These are phyloP conservation scores for Didymella exigua DNA, from an alignment of 2,329 filamentous ascomycete genomes.

Conservation along the genomic window DNA sequence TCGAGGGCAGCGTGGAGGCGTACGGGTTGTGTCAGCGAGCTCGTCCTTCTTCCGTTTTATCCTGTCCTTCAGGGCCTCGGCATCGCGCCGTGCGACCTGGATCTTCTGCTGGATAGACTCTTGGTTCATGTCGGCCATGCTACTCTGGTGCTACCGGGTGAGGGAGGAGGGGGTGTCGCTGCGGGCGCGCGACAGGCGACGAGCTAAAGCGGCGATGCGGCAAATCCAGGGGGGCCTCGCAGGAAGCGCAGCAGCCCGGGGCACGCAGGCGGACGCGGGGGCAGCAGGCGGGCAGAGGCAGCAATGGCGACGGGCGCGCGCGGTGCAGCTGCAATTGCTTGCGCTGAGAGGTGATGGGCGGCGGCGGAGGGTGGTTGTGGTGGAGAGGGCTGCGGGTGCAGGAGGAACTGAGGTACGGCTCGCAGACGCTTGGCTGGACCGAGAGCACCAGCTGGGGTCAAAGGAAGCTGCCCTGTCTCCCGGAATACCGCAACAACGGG, in stretches of 20 bases:
- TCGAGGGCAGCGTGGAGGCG: constrained; percentile 50
- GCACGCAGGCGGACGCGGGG: constrained; percentile 24
- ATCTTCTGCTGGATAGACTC: constrained; percentile 66
- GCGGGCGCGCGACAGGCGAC: constrained; percentile 28
- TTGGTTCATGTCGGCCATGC: constrained; percentile 57
- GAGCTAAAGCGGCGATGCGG: constrained; percentile 24
- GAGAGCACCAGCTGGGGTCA: constrained; percentile 35
- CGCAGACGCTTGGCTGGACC: constrained; percentile 40
- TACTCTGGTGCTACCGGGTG: constrained; percentile 20
- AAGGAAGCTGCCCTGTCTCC: constrained; percentile 20
- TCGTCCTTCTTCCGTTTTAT: constrained; percentile 99
- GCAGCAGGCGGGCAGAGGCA: constrained; percentile 11
- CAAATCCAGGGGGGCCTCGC: constrained; percentile 44
- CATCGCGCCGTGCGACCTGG: constrained; percentile 96
- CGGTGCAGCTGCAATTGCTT: constrained; percentile 29
- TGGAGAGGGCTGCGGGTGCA: constrained; percentile 25
- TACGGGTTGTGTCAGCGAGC: constrained; percentile 95
- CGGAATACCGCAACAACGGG: constrained; percentile 16
- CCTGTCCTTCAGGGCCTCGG: constrained; percentile 94
- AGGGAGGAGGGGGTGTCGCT: constrained; percentile 13
- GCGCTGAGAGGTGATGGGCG: constrained; percentile 13
- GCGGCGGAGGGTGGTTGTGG: constrained; percentile 16
- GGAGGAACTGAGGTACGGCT: constrained; percentile 42
- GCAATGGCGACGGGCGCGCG: constrained; percentile 24
- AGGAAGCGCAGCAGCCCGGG: constrained; percentile 37